These are phyloP conservation scores for Lactarius vividus DNA, from an alignment of 768 basidiomycete species.

Conservation along the genomic window DNA sequence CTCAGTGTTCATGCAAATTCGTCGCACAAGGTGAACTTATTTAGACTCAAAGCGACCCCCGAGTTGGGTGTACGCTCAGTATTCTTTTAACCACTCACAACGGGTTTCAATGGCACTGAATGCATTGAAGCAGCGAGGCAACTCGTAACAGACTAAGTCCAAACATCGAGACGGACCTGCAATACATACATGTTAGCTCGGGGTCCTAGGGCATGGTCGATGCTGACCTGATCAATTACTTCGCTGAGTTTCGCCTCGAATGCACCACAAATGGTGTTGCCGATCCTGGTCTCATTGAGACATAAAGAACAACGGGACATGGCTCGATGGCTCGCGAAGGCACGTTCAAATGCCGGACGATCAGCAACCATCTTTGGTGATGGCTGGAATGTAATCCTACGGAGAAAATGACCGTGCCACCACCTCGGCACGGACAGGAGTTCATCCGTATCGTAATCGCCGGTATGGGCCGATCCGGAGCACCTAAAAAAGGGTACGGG, in stretches of 20 bases:
- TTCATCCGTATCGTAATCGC: background rate
- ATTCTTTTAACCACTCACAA: too few species aligned
- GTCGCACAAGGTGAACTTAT: too few species aligned
- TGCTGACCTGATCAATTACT: conserved; percentile 7
- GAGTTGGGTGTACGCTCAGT: too few species aligned
- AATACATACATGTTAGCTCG: background rate
- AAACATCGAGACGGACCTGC: conserved; percentile 1
- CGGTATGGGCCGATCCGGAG: background rate
- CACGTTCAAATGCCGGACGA: conserved; percentile 4
- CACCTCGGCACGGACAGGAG: background rate
- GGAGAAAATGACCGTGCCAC: conserved; percentile 12
- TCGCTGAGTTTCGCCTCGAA: background rate
- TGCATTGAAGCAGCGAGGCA: background rate
- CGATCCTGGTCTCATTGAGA: background rate
- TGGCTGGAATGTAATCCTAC: background rate
- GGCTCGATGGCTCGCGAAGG: background rate
- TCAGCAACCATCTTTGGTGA: conserved; percentile 9
- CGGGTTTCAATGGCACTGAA: background rate
- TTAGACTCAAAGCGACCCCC: background rate
- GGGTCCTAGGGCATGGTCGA: background rate
- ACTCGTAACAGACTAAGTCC: background rate
- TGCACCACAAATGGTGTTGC: background rate
- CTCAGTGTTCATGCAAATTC: too few species aligned
- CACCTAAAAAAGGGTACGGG: too few species aligned
- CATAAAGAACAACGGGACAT: background rate